Conservation (phyloP, 257 asterid species). For the Solanum habrochaites region DNA sequence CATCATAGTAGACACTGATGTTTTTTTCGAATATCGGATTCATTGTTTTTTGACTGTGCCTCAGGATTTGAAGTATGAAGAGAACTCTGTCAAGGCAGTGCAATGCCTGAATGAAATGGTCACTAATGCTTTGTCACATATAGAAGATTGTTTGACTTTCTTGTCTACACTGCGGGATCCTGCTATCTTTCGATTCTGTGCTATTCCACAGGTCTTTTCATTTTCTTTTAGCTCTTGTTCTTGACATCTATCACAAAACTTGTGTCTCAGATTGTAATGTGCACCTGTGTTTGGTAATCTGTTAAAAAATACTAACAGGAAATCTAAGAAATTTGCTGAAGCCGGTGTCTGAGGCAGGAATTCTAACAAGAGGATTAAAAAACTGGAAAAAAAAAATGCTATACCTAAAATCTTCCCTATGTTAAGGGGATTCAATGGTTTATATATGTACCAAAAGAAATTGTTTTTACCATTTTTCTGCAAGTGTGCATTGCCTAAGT, state of each 20-base stretch:
- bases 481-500: not conserved
- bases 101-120: constrained; percentile 96
- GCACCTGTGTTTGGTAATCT: not conserved
- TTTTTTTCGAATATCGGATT: too few relatives aligned
- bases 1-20: not conserved
- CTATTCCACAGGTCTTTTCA: constrained; percentile 78
- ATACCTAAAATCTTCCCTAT: not conserved
- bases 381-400: not conserved
- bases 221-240: not conserved
- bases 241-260: not conserved
- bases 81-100: constrained; percentile 77
- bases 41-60: not conserved
- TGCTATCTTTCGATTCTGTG: constrained; percentile 86
- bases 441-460: not conserved
- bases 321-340: not conserved
- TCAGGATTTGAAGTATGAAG: constrained; percentile 75
- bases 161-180: constrained; percentile 70
- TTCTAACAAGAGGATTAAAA: not conserved
- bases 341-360: not conserved
- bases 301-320: not conserved
- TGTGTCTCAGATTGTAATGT: not conserved
- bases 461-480: not conserved
- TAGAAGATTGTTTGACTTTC: constrained; percentile 65
- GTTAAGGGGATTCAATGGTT: too few relatives aligned
- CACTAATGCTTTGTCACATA: constrained; percentile 76